Base-by-base conservation (phyloP, 202 grass and related monocot species). In the Zizania palustris region DNA sequence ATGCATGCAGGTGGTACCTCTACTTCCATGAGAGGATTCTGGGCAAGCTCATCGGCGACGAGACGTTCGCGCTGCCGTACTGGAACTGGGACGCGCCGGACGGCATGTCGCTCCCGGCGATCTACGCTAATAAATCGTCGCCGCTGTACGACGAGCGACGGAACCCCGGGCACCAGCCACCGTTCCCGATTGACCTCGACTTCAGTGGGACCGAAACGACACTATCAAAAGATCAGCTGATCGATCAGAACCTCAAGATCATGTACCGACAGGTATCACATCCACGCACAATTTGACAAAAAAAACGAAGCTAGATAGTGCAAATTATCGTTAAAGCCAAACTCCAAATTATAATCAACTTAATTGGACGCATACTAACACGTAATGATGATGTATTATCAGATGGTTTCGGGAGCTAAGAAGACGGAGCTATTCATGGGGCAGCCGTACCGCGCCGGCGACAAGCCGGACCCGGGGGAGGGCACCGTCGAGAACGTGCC, bases 1-100 rank as follows among this genome's bases (percentile, higher is more conserved):
- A 28, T 15, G 15, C 3, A 4, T 1, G 65, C 40, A 86, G 84
- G 59, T 71, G 82, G 3, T 97, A 85, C 66, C 16, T 86, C 40
- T 86, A 90, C 65, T 97, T 97, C 73, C 55, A 97, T 15, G 93
- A 93, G 83, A 67, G 85, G 63, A 97, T 97, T 41, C 82, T 97
- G 0, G 90, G 90, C 4, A 93, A 97, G 69, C 88, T 97, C 65
- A 87, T 97, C 77, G 90, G 93, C 13, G 93, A 97, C 75, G 90
- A 93, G 43, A 68, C 60, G 11, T 97, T 97, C 42, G 70, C 87
- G 1, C 77, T 97, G 22, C 93, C 93, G 0, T 97, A 83, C 85
- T 97, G 93, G 90, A 97, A 87, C 80, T 97, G 93, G 93, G 93
- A 97, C 65, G 87, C 90, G 22, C 93, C 93, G 0, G 73, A 0